Base-by-base conservation (phyloP, 2,329 filamentous ascomycete species). In the Thelonectria rubi region DNA sequence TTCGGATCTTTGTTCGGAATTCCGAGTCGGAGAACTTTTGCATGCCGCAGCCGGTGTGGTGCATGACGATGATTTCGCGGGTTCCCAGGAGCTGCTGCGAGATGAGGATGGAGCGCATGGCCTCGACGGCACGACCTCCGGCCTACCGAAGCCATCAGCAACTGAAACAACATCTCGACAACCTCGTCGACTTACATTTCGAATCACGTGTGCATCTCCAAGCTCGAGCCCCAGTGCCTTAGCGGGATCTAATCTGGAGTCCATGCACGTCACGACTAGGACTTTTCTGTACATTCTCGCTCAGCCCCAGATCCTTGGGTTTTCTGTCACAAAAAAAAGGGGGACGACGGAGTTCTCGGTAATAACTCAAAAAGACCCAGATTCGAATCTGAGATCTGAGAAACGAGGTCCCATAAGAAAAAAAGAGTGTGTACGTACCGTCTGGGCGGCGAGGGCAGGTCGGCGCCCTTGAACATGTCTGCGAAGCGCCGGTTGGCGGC, bases 61-160 rank as follows among this genome's bases (percentile, higher is more conserved):
- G 92, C 69, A 94, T 81, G 21, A 94, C 74, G 17, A 94, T 75
- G 51, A 95, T 88, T 75, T 94, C 91, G 1, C 84, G 82, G 0
- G 92, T 95, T 9, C 89, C 91, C 0, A 95, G 84, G 8, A 94
- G 81, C 74, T 94, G 91, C 77, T 95, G 83, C 0, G 90, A 93
- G 71, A 95, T 92, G 63, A 94, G 76, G 58, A 95, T 84, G 18
- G 87, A 91, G 52, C 92, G 88, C 8, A 94, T 81, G 0, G 88
- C 90, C 58, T 94, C 91, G 39, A 81, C 78, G 1, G 86, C 88
- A 15, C 84, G 87, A 1, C 81, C 91, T 3, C 89, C 89, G 10
- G 88, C 69, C 58, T 61, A 53, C 17, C 26, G 17, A 24, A 32
- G 42, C 40, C 7, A 46, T 50, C 21, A 61, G 58, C 53, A 55